Evolutionary conservation across 2,329 filamentous ascomycete genomes (phyloP), one percentile per base, ranked within the genome.

Genomic region (Tolypocladium guangdongense): DNA sequence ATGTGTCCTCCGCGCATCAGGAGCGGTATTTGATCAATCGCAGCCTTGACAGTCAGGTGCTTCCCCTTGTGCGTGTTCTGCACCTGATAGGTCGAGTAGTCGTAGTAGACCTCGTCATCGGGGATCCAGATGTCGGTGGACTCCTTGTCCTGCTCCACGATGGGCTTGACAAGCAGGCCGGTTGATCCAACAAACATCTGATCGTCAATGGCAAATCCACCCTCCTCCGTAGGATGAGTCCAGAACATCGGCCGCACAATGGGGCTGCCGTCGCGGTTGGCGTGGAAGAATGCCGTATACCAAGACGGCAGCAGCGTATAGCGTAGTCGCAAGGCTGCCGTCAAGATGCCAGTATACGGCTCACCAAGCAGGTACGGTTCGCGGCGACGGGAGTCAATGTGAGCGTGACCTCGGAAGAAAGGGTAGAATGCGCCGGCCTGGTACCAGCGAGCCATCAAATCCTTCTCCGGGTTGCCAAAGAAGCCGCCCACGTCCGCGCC

Each of bases 401-500:
- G 93, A 7, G 93, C 93, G 67, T 99, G 93, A 2, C 84, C 93
- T 57, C 93, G 88, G 87, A 97, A 95, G 76, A 97, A 99, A 8
- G 93, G 93, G 68, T 97, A 97, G 77, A 95, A 99, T 53, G 89
- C 88, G 57, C 93, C 93, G 36, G 91, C 84, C 71, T 99, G 93
- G 71, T 96, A 99, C 93, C 93, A 99, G 39, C 93, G 84, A 12
- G 88, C 88, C 61, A 95, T 79, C 24, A 99, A 81, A 56, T 99
- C 92, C 64, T 91, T 91, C 62, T 88, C 88, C 0, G 93, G 93
- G 71, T 99, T 96, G 53, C 93, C 92, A 63, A 99, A 99, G 78
- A 99, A 99, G 32, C 93, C 93, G 54, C 91, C 93, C 50, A 99
- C 91, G 71, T 99, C 93, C 51, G 93, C 93, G 53, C 93, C 93